Base-by-base conservation (phyloP, 495 filamentous ascomycete genomes). In the Tuber brumale region DNA sequence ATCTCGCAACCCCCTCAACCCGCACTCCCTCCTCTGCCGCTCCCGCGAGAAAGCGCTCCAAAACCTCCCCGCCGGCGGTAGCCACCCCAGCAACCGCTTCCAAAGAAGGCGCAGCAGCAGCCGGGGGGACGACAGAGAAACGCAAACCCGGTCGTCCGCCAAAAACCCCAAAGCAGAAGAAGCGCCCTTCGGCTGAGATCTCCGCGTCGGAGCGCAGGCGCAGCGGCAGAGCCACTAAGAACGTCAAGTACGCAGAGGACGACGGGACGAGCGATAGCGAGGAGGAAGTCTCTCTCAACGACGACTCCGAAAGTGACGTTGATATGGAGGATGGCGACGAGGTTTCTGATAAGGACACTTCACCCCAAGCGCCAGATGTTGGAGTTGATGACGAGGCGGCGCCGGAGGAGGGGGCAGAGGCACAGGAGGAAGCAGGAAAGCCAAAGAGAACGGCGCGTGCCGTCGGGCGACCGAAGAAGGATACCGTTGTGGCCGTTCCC, bases 241-340 rank as follows among this genome's bases (percentile, higher is more conserved):
- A 84, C 82, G 77, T 79, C 21, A 72, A 79, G 51, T 85, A 83
- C 27, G 80, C 78, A 23, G 83, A 85, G n/a, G 79, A 76, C 51
- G 77, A 82, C n/a, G 77, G 80, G 10, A 79, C 77, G 35, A 82
- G 80, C 42, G 48, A 76, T 18, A 78, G 78, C 12, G 76, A 61
- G 9, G 61, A 76, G 78, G 76, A 79, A 71, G 39, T 76, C 81
- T 71, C 81, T 78, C 23, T 74, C 81, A 35, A 79, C 81, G n/a
- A 78, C 81, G 66, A 83, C 76, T 73, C 21, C 14, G 76, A 79
- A 8, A 83, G 87, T 66, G 86, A 89, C 72, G 84, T 88, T 35
- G 87, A 87, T 35, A 89, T 88, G 76, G 87, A 86, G 19, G 86
- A 89, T 51, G n/a, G 81, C 75, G 84, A 87, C 69, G 88, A 88